Base-by-base conservation (phyloP, 768 basidiomycete species). In the Psilocybe cyanescens region DNA sequence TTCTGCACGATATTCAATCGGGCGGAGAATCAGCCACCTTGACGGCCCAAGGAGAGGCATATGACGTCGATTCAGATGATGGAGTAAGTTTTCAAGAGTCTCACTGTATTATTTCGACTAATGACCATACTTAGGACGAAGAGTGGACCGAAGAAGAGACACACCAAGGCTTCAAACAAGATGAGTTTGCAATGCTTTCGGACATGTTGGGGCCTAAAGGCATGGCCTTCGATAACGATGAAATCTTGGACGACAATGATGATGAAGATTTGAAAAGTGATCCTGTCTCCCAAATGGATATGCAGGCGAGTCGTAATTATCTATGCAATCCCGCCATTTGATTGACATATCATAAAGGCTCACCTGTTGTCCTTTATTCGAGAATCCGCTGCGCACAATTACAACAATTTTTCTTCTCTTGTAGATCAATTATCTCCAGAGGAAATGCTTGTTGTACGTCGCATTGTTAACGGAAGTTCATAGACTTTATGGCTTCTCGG, bases 81-180 rank as follows among this genome's bases (percentile, higher is more conserved):
- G 91, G 85, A 41, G 89, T 90, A 74, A 48, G 67, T 65, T 52
- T 41, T 60, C 11, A 1, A 45, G 59, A 50, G 45, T 48, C 19
- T 58, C 53, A 24, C 35, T 11, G 41, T 14, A 44, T 60, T 35
- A 29, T 52, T 44, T 4, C 29, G 55, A 6, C 61, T 59, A 49
- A 17, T 39, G n/a, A 50, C 33, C 57, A 29, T 54, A 45, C 60
- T 28, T 60, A 93, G 82, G 91, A 95, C 64, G 94, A 94, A 35
- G 93, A 94, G n/a, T 99, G 97, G 97, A 83, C 86, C 8, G 95
- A 97, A 67, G 95, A 95, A 70, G 95, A 92, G 58, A 85, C 83
- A 35, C 77, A 85, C 52, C 83, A 86, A 65, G 77, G 74, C 7
- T 75, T 82, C 67, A 90, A 86, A 68, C 79, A 86, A 53, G 91